Evolutionary conservation across 108 stramenopile genomes (phyloP).

Genomic region (Pseudonitzschia delicatissima): DNA sequence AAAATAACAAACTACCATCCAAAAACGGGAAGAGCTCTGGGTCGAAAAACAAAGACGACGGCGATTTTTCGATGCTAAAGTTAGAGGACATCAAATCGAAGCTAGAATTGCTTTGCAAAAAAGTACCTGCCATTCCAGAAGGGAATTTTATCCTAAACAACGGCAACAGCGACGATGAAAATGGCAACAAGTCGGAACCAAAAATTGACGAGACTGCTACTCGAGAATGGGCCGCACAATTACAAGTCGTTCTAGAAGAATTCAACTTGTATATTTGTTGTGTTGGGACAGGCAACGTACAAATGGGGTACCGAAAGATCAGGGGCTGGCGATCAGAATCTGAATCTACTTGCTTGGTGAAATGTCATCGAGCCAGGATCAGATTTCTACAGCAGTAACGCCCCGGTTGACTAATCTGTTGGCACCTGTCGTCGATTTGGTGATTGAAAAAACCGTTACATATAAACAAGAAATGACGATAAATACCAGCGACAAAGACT

Average conservation of each 20-base stretch:
- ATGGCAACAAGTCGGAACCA: background rate
- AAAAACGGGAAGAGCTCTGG: background rate
- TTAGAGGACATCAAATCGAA: conserved; percentile 43
- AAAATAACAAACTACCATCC: background rate
- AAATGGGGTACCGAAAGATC: conserved; percentile 81
- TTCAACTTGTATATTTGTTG: conserved; percentile 67
- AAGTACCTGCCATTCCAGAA: conserved; percentile 42
- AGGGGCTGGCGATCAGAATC: conserved; percentile 81
- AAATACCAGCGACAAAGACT: conserved; percentile 10
- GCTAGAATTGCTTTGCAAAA: conserved; percentile 31
- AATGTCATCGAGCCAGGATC: conserved; percentile 68
- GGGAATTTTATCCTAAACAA: conserved; percentile 21
- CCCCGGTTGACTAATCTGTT: conserved; percentile 74
- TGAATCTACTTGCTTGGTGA: conserved; percentile 55
- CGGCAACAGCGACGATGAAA: background rate
- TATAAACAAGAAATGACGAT: background rate
- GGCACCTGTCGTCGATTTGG: conserved; percentile 74
- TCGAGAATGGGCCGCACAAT: conserved; percentile 50
- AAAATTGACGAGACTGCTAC: conserved; percentile 29
- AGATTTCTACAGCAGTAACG: conserved; percentile 53
- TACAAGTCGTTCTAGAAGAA: conserved; percentile 67
- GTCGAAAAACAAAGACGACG: background rate
- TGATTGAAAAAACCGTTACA: conserved; percentile 52
- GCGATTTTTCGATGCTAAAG: conserved; percentile 17
- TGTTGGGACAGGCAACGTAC: conserved; percentile 67